A percentile compares a stretch with the other conserved stretches of the same genome.
phyloP scores from a whole-genome alignment of 768 basidiomycete species.

The Mycena crocata region DNA sequence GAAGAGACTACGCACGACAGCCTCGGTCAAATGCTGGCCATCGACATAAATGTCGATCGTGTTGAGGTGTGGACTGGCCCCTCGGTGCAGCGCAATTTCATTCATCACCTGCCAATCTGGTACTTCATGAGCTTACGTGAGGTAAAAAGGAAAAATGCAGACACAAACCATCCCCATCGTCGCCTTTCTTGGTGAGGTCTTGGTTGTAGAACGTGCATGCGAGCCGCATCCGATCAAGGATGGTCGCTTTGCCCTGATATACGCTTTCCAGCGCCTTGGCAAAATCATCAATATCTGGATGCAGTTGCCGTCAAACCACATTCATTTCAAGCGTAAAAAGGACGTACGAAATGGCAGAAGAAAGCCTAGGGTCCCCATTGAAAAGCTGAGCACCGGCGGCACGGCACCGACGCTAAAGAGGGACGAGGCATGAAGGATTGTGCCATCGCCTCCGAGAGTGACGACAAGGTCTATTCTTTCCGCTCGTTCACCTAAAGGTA shows the following conservation, averaged over 20 bases:
- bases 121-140: slow-evolving; percentile 15
- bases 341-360: slow-evolving; percentile 91
- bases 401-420: slow-evolving; percentile 92
- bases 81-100: slow-evolving; percentile 92
- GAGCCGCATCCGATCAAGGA: slow-evolving; percentile 91
- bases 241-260: slow-evolving; percentile 81
- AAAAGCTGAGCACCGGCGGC: slow-evolving; percentile 91
- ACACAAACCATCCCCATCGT: slow-evolving; percentile 67
- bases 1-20: slow-evolving; percentile 73
- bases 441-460: slow-evolving; percentile 95
- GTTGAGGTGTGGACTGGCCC: slow-evolving; percentile 90
- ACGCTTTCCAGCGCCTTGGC: slow-evolving; percentile 84
- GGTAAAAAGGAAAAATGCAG: not conserved
- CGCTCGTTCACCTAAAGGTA: slow-evolving; percentile 55
- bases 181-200: slow-evolving; percentile 65
- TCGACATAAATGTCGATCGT: slow-evolving; percentile 95
- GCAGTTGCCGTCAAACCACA: not conserved
- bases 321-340: not conserved
- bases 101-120: slow-evolving; percentile 98
- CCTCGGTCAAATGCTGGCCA: slow-evolving; percentile 94
- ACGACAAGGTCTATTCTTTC: slow-evolving; percentile 87
- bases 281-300: slow-evolving; percentile 88
- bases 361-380: slow-evolving; percentile 94
- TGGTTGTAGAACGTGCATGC: slow-evolving; percentile 82
- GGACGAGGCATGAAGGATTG: slow-evolving; percentile 93